Evolutionary conservation across 1,139 yeast species (phyloP), one percentile per base, ranked within the genome.

Genomic region (Candida glucosophila): DNA sequence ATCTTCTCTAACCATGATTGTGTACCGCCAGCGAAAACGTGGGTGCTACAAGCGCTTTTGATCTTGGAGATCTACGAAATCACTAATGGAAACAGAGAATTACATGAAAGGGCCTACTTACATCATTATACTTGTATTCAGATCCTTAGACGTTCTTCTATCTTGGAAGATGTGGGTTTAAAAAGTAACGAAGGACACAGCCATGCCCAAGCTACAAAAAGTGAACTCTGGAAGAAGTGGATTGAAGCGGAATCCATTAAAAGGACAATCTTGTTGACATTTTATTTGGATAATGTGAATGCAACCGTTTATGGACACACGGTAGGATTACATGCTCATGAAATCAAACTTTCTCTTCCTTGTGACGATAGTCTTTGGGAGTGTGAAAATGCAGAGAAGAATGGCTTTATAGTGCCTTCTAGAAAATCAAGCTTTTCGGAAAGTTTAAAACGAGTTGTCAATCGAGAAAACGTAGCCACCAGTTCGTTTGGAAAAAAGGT

Each of bases 71-170:
- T 68, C 30, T 75, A 65, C 43, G 92, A 80, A 42, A 67, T 74
- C 31, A 40, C 46, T 5, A 38, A 42, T 20, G 46, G 74, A 20
- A 52, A 60, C 34, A 51, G 80, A 28, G 47, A 48, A 12, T 47
- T 77, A 28, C 88, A 79, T 43, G 88, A 79, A 41, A 49, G 92
- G 23, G 79, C 81, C 0, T 77, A 72, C 40, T 56, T 80, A 6
- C 85, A 80, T 38, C 88, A 78, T 44, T 88, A 83, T 4, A 68
- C 83, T 0, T 74, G 80, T 3, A 68, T 78, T 20, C 90, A 80
- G 47, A 47, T 80, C 18, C 52, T 80, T 19, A 55, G 88, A 34
- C 58, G 90, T 38, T 26, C n/a, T 11, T 80, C 88, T 0, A 67
- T 77, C 2, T 45, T 79, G 18, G 81, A 79, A 8, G 80, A 80